Evolutionary conservation across 495 filamentous ascomycete genomes (phyloP).

Genomic region (Trichoderma erinaceum): DNA sequence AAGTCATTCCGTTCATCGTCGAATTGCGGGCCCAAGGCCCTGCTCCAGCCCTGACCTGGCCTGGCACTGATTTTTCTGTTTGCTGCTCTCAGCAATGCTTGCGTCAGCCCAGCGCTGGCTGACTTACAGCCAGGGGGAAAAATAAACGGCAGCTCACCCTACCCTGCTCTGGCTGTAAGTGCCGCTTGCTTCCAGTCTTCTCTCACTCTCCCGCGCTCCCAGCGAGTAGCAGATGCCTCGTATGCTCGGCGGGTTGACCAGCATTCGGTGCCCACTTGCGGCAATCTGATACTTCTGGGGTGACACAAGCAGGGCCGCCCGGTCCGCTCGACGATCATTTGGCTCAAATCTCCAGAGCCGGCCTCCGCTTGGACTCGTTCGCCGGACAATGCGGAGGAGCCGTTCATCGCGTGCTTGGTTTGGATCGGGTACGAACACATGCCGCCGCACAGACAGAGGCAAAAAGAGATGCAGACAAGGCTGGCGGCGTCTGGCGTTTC

Average conservation of each 20-base stretch:
- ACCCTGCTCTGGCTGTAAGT: too few species aligned
- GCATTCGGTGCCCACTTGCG: background rate
- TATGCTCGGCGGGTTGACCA: too few species aligned
- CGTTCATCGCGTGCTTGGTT: too few species aligned
- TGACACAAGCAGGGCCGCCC: background rate
- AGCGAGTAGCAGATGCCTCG: too few species aligned
- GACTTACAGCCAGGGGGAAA: background rate
- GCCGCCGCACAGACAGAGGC: background rate
- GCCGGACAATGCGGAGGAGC: too few species aligned
- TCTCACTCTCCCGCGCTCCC: too few species aligned
- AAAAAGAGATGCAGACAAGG: background rate
- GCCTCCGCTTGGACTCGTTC: background rate
- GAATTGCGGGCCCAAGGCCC: too few species aligned
- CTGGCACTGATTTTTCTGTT: background rate
- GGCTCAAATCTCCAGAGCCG: background rate
- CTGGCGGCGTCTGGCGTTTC: background rate
- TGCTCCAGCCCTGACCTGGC: background rate
- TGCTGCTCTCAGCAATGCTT: background rate
- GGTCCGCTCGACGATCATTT: slow-evolving; percentile 9
- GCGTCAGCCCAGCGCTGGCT: background rate
- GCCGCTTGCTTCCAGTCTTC: too few species aligned
- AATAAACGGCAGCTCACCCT: background rate
- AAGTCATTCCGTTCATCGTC: too few species aligned
- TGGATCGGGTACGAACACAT: background rate
- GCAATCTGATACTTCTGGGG: background rate